Base-by-base conservation (phyloP, 2,329 filamentous ascomycete species). In the Emydomyces testavorans region DNA sequence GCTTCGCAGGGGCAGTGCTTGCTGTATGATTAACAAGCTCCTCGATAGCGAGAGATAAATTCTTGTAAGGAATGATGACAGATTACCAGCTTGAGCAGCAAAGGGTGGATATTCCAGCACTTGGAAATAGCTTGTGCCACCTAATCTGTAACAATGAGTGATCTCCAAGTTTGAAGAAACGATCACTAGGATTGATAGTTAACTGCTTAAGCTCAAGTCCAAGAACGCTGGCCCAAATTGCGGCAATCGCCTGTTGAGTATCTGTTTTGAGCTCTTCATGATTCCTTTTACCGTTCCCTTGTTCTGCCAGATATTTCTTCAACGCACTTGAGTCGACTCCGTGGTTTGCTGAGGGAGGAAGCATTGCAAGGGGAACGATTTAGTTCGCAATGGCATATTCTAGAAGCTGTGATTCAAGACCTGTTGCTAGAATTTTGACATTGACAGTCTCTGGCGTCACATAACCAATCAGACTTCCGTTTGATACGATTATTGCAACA, bases 121-220 rank as follows among this genome's bases (percentile, higher is more conserved):
- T 46, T 50, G 26, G 21, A 31, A 50, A 38, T 8, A 29, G 45
- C 31, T 32, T 51, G n/a, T 34, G 52, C 31, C 49, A 36, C n/a
- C 43, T 44, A 13, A 56, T 44, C 41, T 55, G 53, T 10, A 51
- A 20, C 6, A 56, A 16, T 1, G 54, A 56, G 36, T 56, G 45
- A 2, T 53, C 54, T 2, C 54, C 54, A 6, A 56, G 48, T 8
- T 23, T 35, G 24, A 46, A 34, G 29, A 56, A 56, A 28, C 41
- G 48, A 18, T 45, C 41, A 23, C n/a, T 38, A 38, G 32, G 46
- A 24, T 16, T 23, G 26, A 48, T 24, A 10, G 44, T 8, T 4
- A 18, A 11, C 18, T 13, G 35, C 8, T 13, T 11, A 8, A 38
- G 6, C 23, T 36, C 15, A 13, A 48, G 32, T 8, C 13, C 10